Evolutionary conservation across 371 early-diverging fungal genomes (phyloP).

Genomic region (Nematocida sp.): DNA sequence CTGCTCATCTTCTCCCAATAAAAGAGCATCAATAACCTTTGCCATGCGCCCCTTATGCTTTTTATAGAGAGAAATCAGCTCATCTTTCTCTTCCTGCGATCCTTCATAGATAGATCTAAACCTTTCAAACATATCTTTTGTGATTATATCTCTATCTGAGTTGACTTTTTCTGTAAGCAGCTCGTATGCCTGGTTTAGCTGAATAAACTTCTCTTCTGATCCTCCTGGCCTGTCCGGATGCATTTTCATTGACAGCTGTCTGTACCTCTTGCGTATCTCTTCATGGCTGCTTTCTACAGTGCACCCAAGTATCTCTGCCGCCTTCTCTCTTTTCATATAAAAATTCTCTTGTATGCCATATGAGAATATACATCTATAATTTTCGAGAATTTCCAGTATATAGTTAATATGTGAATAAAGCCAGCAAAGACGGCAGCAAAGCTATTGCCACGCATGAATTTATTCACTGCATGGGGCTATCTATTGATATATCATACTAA

Average conservation of each 20-base stretch:
- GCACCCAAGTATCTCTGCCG: slow-evolving; percentile 81
- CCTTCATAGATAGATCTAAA: slow-evolving; percentile 59
- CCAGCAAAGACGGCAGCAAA: no score
- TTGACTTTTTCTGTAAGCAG: slow-evolving; percentile 14
- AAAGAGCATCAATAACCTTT: slow-evolving; percentile 61
- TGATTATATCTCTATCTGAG: slow-evolving; percentile 20
- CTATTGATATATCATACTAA: no score
- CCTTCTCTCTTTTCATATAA: slow-evolving; percentile 52
- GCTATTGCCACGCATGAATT: no score
- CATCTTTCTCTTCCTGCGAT: slow-evolving; percentile 61
- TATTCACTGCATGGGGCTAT: no score
- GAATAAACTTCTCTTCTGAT: slow-evolving; percentile 72
- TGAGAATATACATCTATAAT: no score
- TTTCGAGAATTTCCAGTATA: no score
- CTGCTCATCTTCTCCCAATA: slow-evolving; percentile 61
- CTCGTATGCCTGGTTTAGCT: slow-evolving; percentile 61
- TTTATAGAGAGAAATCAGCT: slow-evolving; percentile 59
- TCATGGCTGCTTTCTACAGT: slow-evolving; percentile 75
- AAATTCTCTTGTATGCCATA: background rate
- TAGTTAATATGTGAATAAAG: no score
- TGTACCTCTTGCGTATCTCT: slow-evolving; percentile 85
- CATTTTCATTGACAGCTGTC: slow-evolving; percentile 77
- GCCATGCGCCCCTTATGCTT: slow-evolving; percentile 64
- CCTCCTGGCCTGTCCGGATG: slow-evolving; percentile 82
- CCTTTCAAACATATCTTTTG: slow-evolving; percentile 46